Conservation (phyloP, 2,329 filamentous ascomycete genomes). For the Septoria petroselini region DNA sequence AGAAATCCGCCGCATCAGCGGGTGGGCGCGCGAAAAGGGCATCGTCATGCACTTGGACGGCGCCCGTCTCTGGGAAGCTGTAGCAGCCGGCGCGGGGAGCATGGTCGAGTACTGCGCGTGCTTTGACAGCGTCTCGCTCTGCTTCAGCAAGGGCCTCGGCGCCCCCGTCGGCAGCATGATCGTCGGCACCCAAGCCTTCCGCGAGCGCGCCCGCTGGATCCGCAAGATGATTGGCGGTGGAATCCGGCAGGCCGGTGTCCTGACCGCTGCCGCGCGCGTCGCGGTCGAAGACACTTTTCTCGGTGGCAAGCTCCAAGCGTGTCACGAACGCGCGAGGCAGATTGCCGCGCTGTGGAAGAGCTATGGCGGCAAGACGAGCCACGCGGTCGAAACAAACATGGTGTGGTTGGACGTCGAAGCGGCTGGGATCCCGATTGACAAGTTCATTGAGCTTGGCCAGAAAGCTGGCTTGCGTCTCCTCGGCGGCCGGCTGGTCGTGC, state of each 20-base stretch:
- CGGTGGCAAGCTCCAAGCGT: slow-evolving; percentile 59
- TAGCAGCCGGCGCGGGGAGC: slow-evolving; percentile 64
- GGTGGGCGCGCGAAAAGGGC: slow-evolving; percentile 60
- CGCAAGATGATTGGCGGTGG: slow-evolving; percentile 80
- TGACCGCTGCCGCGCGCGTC: slow-evolving; percentile 71
- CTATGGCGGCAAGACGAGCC: slow-evolving; percentile 64
- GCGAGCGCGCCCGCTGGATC: slow-evolving; percentile 69
- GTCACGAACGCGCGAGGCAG: slow-evolving; percentile 61
- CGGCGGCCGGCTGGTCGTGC: slow-evolving; percentile 62
- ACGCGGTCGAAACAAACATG: slow-evolving; percentile 87
- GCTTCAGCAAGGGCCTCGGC: slow-evolving; percentile 79
- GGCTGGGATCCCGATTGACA: slow-evolving; percentile 52
- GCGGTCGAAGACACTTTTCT: slow-evolving; percentile 78
- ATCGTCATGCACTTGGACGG: slow-evolving; percentile 76
- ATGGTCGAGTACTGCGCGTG: slow-evolving; percentile 64
- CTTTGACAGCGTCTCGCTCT: slow-evolving; percentile 73
- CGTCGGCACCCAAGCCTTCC: slow-evolving; percentile 56
- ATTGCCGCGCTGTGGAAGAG: slow-evolving; percentile 65
- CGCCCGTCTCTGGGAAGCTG: slow-evolving; percentile 78
- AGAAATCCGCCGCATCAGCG: slow-evolving; percentile 66
- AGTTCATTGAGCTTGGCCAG: slow-evolving; percentile 55
- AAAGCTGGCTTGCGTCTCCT: slow-evolving; percentile 57
- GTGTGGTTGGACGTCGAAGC: slow-evolving; percentile 74
- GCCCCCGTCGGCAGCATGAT: slow-evolving; percentile 77
- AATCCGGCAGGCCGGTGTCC: slow-evolving; percentile 70